phyloP scores from a whole-genome alignment of 108 stramenopile species.

The Parietichytrium sp. region DNA sequence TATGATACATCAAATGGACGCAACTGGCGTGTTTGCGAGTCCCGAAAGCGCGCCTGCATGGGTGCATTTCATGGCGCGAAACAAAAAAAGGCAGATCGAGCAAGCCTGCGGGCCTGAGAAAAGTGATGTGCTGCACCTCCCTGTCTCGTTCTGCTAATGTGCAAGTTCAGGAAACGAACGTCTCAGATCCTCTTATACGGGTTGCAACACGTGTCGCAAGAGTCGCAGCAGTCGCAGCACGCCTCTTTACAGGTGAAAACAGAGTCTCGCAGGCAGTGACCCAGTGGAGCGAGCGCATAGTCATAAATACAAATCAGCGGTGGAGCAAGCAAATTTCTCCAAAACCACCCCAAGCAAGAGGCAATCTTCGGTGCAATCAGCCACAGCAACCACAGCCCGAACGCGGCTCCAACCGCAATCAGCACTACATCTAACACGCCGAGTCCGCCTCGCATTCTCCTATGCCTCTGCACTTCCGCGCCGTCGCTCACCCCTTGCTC shows the following conservation, averaged over 20 bases:
- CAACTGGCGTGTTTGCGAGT: too few species aligned
- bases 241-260: background rate
- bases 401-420: background rate
- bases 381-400: background rate
- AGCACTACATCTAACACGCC: background rate
- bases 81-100: too few species aligned
- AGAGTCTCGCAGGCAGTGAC: constrained; percentile 1
- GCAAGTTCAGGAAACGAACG: too few species aligned
- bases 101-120: too few species aligned
- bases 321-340: constrained; percentile 16
- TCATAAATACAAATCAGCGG: constrained; percentile 22
- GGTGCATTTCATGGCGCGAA: too few species aligned
- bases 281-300: background rate
- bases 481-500: background rate
- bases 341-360: constrained; percentile 1
- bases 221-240: constrained; percentile 17
- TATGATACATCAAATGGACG: too few species aligned
- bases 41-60: too few species aligned
- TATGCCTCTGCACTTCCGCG: background rate
- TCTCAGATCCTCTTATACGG: constrained; percentile 1
- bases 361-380: background rate
- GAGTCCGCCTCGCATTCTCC: background rate
- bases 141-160: too few species aligned
- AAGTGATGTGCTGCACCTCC: too few species aligned
- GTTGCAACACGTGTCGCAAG: constrained; percentile 14